A percentile compares a stretch with the other conserved stretches of the same genome.
Evolutionary conservation across 106 monocot genomes (phyloP).

Genomic region (Dendrobium chrysotoxum): DNA sequence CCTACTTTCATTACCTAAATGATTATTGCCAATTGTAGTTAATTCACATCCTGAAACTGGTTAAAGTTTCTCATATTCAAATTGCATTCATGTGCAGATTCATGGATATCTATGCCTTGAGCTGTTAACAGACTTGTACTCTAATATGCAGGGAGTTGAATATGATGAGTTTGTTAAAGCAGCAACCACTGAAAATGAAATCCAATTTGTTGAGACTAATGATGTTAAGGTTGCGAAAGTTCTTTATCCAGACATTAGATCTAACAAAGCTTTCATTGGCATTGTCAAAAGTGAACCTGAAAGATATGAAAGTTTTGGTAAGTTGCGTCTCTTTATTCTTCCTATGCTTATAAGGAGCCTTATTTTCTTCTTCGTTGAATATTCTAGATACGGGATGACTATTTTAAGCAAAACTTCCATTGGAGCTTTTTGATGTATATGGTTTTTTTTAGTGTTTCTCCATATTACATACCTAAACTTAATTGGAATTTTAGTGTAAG

Average conservation of each 20-base stretch:
- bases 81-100: neutral
- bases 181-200: slow-evolving; percentile 59
- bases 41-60: neutral
- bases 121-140: neutral
- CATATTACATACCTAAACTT: neutral
- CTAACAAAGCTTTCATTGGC: slow-evolving; percentile 54
- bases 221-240: slow-evolving; percentile 55
- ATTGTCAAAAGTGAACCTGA: slow-evolving; percentile 90
- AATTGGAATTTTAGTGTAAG: neutral
- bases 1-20: neutral
- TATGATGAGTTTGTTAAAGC: slow-evolving; percentile 86
- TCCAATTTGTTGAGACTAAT: slow-evolving; percentile 81
- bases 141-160: slow-evolving; percentile 49
- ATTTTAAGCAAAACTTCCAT: neutral
- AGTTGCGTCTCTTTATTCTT: slow-evolving; percentile 14
- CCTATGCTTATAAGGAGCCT: neutral
- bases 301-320: slow-evolving; percentile 75
- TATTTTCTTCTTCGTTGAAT: neutral
- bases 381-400: neutral
- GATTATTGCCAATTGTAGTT: neutral
- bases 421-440: neutral
- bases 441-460: neutral
- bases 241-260: slow-evolving; percentile 58
- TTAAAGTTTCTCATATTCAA: neutral
- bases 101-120: neutral